These are phyloP conservation scores for Rhododendron williamsianum DNA, from an alignment of 148 eudicot species.

Conservation along the genomic window DNA sequence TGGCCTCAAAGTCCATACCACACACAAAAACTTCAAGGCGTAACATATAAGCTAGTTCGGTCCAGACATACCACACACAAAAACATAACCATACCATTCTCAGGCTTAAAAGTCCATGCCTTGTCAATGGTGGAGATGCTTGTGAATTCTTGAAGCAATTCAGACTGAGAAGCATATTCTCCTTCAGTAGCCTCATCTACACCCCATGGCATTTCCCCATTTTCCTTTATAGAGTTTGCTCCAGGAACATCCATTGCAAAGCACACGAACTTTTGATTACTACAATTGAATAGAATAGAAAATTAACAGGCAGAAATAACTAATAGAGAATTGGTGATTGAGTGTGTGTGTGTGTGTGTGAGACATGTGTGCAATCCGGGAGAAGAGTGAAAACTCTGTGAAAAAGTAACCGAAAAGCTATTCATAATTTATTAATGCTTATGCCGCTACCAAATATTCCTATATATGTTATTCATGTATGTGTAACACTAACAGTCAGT, in stretches of 20 bases:
- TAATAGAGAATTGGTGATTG: background rate
- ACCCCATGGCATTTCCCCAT: slow-evolving; percentile 26
- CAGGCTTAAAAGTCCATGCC: slow-evolving; percentile 71
- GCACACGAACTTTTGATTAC: slow-evolving; percentile 15
- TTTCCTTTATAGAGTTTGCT: slow-evolving; percentile 28
- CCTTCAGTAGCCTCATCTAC: slow-evolving; percentile 44
- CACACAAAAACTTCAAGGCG: background rate
- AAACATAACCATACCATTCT: slow-evolving; percentile 29
- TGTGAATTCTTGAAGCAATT: slow-evolving; percentile 53
- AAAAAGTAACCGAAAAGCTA: background rate
- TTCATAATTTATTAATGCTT: background rate
- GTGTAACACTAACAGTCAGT: background rate
- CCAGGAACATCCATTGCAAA: slow-evolving; percentile 45
- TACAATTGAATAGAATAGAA: slow-evolving; percentile 3
- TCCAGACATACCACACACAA: background rate
- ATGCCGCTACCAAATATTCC: background rate
- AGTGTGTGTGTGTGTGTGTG: background rate
- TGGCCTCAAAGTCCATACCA: background rate
- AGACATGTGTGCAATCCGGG: background rate
- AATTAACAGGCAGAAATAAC: background rate
- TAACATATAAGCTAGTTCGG: background rate
- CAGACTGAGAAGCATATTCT: slow-evolving; percentile 63
- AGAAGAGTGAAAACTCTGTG: background rate
- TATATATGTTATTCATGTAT: background rate
- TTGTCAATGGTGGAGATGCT: slow-evolving; percentile 51